Percentiles rank a stretch among this genome's conserved stretches.
Conservation (phyloP, 1,284 basidiomycete genomes). For the Ustilago bromivora region DNA sequence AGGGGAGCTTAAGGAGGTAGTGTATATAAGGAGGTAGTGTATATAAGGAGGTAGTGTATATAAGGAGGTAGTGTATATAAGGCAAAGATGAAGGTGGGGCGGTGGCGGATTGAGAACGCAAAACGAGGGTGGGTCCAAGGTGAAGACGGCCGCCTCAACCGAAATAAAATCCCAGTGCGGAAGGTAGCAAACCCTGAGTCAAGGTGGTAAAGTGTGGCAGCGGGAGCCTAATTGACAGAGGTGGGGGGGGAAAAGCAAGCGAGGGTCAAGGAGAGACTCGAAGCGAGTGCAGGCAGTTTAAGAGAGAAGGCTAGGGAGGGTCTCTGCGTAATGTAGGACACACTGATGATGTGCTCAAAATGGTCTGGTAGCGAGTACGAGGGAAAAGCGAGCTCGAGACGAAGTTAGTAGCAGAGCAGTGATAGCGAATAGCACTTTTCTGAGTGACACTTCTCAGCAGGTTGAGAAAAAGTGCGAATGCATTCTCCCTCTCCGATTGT, state of each 20-base stretch:
- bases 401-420: slow-evolving; percentile 28
- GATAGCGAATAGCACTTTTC: slow-evolving; percentile 29
- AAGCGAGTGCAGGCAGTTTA: slow-evolving; percentile 15
- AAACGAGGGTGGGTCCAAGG: slow-evolving; percentile 1
- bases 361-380: slow-evolving; percentile 9
- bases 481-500: neutral
- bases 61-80: slow-evolving; percentile 15
- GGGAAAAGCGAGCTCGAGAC: slow-evolving; percentile 27
- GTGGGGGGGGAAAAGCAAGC: slow-evolving; percentile 1
- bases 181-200: slow-evolving; percentile 12
- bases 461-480: neutral
- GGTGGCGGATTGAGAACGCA: neutral
- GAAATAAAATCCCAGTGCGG: slow-evolving; percentile 21
- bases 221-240: slow-evolving; percentile 15
- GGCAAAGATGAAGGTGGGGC: neutral
- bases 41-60: too few relatives aligned
- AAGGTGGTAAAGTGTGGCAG: slow-evolving; percentile 33
- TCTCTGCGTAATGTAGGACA: neutral
- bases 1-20: neutral
- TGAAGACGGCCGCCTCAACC: slow-evolving; percentile 2
- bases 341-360: slow-evolving; percentile 24
- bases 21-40: slow-evolving; percentile 32
- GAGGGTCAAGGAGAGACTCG: slow-evolving; percentile 6
- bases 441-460: slow-evolving; percentile 33
- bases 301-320: neutral